Evolutionary conservation across 2,329 filamentous ascomycete genomes (phyloP), one percentile per base, ranked within the genome.

Genomic region (Venturia aucupariae): DNA sequence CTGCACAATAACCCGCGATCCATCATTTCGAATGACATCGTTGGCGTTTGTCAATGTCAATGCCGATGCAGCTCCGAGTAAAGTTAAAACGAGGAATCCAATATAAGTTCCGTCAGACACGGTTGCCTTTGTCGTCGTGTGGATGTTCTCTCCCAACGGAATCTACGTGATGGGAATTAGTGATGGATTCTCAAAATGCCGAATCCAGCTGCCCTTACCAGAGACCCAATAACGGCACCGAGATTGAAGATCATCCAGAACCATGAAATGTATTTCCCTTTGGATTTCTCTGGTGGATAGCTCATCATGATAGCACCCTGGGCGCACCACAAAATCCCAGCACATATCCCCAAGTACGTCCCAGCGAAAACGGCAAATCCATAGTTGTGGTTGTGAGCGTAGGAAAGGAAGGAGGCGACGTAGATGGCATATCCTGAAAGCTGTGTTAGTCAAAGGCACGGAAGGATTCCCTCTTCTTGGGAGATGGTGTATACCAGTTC

Each of bases 221-320:
- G 73, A 71, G 87, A 86, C 67, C 92, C 92, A 74, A 97, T 90
- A 67, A 96, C 92, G 70, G 87, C 92, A 70, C 92, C 92, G 66
- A 92, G 76, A 76, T 96, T 96, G 82, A 96, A 97, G 71, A 97
- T 95, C 74, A 92, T 86, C 92, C 92, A 96, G 78, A 96, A 96
- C 79, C 86, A 87, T 66, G 89, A 89, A 74, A 96, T 96, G 75
- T 92, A 96, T 66, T 87, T 86, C 55, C 92, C 92, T 81, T 96
- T 96, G 68, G 85, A 84, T 41, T 84, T 76, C 77, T 96, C 92
- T 24, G 84, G 80, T 1, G 92, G 92, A 74, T 96, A 96, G 48
- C 89, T 86, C 85, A 96, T 93, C 88, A 93, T 92, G 72, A 93
- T 90, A 66, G 89, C 86, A 66, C 90, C 90, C 76, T 93, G 90